phyloP scores from a whole-genome alignment of 805 yeast species.

The Tetrapisispora arboricola region DNA sequence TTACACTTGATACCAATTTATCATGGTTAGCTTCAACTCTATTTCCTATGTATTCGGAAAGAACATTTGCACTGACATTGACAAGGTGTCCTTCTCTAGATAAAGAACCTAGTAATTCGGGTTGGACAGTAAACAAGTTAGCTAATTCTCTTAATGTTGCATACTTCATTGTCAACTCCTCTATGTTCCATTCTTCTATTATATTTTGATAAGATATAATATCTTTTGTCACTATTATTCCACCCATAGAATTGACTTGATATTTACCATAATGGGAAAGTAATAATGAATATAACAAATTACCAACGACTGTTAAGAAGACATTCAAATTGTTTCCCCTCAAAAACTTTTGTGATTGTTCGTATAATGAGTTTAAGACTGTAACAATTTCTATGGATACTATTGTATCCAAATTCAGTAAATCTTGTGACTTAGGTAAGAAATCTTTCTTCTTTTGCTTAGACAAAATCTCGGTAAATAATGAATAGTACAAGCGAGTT shows the following conservation, averaged over 20 bases:
- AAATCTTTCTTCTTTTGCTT: constrained; percentile 74
- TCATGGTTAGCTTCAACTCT: constrained; percentile 56
- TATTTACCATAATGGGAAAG: constrained; percentile 66
- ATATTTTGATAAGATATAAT: constrained; percentile 63
- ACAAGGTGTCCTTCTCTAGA: constrained; percentile 74
- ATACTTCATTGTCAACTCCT: constrained; percentile 51
- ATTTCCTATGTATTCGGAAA: constrained; percentile 56
- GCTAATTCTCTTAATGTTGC: constrained; percentile 71
- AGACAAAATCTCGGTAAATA: constrained; percentile 41
- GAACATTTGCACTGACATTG: constrained; percentile 47
- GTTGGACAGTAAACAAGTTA: constrained; percentile 75
- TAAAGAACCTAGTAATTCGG: constrained; percentile 65
- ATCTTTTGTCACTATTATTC: constrained; percentile 72
- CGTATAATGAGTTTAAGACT: constrained; percentile 32
- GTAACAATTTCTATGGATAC: constrained; percentile 56
- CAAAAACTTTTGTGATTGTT: constrained; percentile 30
- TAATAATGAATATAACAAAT: constrained; percentile 44
- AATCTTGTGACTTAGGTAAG: constrained; percentile 35
- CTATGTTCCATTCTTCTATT: constrained; percentile 57
- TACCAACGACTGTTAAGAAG: constrained; percentile 48
- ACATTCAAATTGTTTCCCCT: constrained; percentile 40
- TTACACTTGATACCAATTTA: constrained; percentile 21
- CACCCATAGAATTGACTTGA: constrained; percentile 73
- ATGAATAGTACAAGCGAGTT: constrained; percentile 40
- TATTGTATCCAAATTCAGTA: constrained; percentile 51